Conservation (phyloP, 495 filamentous ascomycete genomes). For the Penicillium parvum region DNA sequence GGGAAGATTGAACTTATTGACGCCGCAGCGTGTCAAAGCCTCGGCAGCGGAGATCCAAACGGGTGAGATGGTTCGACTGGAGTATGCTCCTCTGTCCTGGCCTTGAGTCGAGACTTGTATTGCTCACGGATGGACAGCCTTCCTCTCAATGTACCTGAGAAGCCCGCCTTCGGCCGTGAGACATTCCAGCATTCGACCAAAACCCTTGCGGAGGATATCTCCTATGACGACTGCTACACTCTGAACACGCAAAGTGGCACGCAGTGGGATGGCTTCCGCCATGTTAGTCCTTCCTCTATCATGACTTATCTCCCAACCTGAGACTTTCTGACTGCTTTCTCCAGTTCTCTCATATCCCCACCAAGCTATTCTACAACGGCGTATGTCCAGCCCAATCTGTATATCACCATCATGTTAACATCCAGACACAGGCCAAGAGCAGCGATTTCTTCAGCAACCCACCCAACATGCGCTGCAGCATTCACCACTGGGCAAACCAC, state of each 20-base stretch:
- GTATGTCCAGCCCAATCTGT: conserved; percentile 11
- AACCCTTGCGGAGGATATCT: conserved; percentile 30
- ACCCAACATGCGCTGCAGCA: conserved; percentile 47
- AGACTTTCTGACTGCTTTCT: background rate
- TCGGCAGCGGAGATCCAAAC: conserved; percentile 48
- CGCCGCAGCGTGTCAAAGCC: conserved; percentile 48
- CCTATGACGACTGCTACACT: conserved; percentile 58
- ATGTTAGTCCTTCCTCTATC: conserved; percentile 35
- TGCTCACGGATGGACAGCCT: conserved; percentile 34
- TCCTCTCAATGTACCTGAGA: conserved; percentile 48
- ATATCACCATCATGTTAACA: background rate
- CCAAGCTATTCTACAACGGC: conserved; percentile 50
- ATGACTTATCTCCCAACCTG: background rate
- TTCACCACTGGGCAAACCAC: conserved; percentile 40
- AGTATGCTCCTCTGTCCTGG: conserved; percentile 26
- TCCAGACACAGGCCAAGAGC: conserved; percentile 28
- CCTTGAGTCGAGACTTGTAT: background rate
- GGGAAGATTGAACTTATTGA: conserved; percentile 56
- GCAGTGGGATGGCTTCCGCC: conserved; percentile 73
- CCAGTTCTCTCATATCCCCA: conserved; percentile 41
- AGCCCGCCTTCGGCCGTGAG: conserved; percentile 48
- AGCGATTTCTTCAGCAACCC: conserved; percentile 44
- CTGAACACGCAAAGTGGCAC: conserved; percentile 69
- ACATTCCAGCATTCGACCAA: conserved; percentile 52
- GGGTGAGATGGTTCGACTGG: conserved; percentile 48